These are phyloP conservation scores for Elongisporangium prolatum DNA, from an alignment of 352 stramenopile genomes.

Conservation along the genomic window DNA sequence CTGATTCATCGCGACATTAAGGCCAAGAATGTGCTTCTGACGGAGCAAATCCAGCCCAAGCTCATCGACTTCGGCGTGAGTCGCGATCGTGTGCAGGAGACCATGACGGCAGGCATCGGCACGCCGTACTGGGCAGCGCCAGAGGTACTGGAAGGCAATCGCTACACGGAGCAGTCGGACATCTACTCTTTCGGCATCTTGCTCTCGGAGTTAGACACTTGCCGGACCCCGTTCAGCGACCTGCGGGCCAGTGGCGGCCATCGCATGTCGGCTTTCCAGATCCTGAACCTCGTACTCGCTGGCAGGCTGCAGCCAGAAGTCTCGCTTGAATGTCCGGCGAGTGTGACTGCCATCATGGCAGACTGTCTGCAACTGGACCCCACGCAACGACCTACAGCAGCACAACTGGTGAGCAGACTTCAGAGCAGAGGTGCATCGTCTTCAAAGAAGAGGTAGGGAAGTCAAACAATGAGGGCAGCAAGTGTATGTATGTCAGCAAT, in stretches of 20 bases:
- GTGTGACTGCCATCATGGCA: conserved; percentile 22
- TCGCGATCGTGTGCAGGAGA: conserved; percentile 13
- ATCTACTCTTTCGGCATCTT: conserved; percentile 76
- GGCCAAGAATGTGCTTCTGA: conserved; percentile 74
- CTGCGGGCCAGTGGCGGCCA: conserved; percentile 8
- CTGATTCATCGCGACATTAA: conserved; percentile 83
- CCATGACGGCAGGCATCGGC: conserved; percentile 42
- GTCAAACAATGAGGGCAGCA: neutral
- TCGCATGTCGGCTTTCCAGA: conserved; percentile 37
- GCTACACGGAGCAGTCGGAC: conserved; percentile 59
- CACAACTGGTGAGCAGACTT: conserved; percentile 16
- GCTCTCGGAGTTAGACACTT: conserved; percentile 43
- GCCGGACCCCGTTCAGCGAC: conserved; percentile 25
- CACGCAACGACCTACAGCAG: conserved; percentile 15
- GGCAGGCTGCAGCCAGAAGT: conserved; percentile 38
- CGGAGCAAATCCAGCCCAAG: conserved; percentile 21
- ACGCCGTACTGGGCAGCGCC: conserved; percentile 64
- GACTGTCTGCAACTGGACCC: conserved; percentile 31
- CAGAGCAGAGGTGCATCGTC: conserved; percentile 4
- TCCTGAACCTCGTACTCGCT: conserved; percentile 36
- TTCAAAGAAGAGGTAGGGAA: neutral
- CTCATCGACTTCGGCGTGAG: conserved; percentile 44
- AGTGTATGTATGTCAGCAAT: no score
- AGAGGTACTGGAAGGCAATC: conserved; percentile 51
- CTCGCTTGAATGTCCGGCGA: conserved; percentile 22